These are phyloP conservation scores for Malbranchea zuffiana DNA, from an alignment of 2,329 filamentous ascomycete genomes.

Conservation along the genomic window DNA sequence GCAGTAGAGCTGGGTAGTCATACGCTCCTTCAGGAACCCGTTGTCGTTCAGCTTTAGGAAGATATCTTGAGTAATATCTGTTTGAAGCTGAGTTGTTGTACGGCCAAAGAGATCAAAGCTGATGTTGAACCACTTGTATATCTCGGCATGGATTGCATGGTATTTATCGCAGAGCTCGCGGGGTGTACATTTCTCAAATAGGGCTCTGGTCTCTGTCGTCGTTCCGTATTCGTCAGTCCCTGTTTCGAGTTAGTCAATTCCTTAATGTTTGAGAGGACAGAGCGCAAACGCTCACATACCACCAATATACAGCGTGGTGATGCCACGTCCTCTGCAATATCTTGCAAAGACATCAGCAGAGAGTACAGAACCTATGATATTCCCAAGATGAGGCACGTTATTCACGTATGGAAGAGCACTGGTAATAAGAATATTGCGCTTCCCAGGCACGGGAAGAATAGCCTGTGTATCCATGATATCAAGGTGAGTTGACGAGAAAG, in stretches of 20 bases:
- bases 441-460: conserved; percentile 1
- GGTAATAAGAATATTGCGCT: conserved; percentile 43
- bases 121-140: conserved; percentile 47
- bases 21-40: conserved; percentile 40
- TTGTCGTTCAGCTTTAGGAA: conserved; percentile 44
- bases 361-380: conserved; percentile 41
- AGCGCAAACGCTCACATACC: conserved; percentile 24
- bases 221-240: conserved; percentile 43
- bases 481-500: too few species aligned
- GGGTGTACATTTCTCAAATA: conserved; percentile 41
- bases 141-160: conserved; percentile 40
- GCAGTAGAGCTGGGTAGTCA: conserved; percentile 43
- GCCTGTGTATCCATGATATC: too few species aligned
- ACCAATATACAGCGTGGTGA: conserved; percentile 43
- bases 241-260: conserved; percentile 1
- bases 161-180: conserved; percentile 45
- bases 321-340: conserved; percentile 42
- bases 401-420: conserved; percentile 47
- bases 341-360: conserved; percentile 41
- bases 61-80: conserved; percentile 44
- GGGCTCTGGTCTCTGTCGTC: conserved; percentile 45
- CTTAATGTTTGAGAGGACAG: background rate
- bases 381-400: conserved; percentile 45
- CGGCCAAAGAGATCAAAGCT: conserved; percentile 44
- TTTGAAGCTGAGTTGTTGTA: conserved; percentile 43